Base-by-base conservation (phyloP, 1,284 basidiomycete genomes). In the Fistulinella staudtii region DNA sequence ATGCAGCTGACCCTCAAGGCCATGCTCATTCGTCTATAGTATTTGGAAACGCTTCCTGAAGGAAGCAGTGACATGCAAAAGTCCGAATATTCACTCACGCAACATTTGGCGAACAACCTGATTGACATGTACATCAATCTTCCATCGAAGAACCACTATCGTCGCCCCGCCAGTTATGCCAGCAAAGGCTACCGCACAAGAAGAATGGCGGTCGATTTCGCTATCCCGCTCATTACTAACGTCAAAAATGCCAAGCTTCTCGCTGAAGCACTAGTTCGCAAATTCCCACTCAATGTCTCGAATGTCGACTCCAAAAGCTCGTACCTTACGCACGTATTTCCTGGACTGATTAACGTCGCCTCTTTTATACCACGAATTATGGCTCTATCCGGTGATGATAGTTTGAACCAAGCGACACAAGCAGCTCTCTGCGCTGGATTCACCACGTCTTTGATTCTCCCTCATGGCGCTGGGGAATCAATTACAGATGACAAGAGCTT, bases 51-150 rank as follows among this genome's bases (percentile, higher is more conserved):
- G 8, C 76, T 95, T 28, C 80, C 77, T 3, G 87, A 88, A 45
- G 84, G 82, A 46, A 82, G 79, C 54, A 75, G 75, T 35, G 82
- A 84, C 64, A 72, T 84, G 53, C 89, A 93, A 66, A 97, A 97
- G 68, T 89, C 90, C 4, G 94, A 97, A 65, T 97, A 96, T 67
- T 97, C 93, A 2, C 74, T 97, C 43, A 91, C 89, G 7, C 91
- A 95, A 66, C 93, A 97, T 71, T 71, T 97, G 47, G 93, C 90
- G 41, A 95, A 96, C 71, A 94, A 95, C 66, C 73, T 95, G 57
- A 96, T 97, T 64, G 93, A 97, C 69, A 89, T 99, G 79, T 99
- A 98, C 70, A 97, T 99, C 82, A 98, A 98, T 67, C 72, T 99
- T 57, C 96, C 96, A 2, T 98, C 93, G 36, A 97, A 93, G 74